Evolutionary conservation across 202 grass and related monocot species (phyloP).

Genomic region (Zizania palustris): DNA sequence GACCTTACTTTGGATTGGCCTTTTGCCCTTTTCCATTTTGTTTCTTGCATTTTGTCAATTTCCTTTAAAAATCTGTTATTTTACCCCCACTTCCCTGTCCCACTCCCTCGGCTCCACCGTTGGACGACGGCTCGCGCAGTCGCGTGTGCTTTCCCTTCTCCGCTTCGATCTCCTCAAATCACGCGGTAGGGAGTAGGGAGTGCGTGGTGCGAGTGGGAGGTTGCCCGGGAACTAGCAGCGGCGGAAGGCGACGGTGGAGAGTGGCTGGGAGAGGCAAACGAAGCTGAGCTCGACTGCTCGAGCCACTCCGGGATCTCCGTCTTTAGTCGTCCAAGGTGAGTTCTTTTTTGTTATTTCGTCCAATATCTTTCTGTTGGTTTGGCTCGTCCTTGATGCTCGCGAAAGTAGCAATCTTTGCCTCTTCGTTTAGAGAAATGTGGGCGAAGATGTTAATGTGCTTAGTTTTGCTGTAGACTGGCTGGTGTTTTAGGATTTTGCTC

Average conservation of each 20-base stretch:
- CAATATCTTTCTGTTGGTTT: not conserved
- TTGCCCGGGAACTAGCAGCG: constrained; percentile 2
- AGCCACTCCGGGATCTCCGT: constrained; percentile 20
- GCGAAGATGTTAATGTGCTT: constrained; percentile 39
- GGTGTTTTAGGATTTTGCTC: constrained; percentile 2
- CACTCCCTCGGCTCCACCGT: not conserved
- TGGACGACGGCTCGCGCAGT: not conserved
- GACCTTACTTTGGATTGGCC: too few species aligned
- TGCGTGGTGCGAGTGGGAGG: constrained; percentile 14
- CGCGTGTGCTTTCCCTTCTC: not conserved
- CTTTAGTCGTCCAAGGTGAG: constrained; percentile 9
- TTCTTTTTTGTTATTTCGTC: not conserved
- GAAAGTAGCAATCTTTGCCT: not conserved
- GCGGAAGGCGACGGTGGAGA: not conserved
- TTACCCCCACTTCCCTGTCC: not conserved
- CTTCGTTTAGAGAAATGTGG: constrained; percentile 1
- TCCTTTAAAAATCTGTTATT: constrained; percentile 15
- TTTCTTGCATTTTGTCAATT: not conserved
- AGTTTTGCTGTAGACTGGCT: constrained; percentile 28
- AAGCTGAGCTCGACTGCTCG: not conserved
- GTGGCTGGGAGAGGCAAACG: not conserved
- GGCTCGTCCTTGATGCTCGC: not conserved
- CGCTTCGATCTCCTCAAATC: constrained; percentile 2
- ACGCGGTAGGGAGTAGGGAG: not conserved
- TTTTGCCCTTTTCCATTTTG: constrained; percentile 7